Evolutionary conservation across 23 red algal species (phyloP), one percentile per base, ranked within the genome.

Genomic region (Gracilaria caudata): DNA sequence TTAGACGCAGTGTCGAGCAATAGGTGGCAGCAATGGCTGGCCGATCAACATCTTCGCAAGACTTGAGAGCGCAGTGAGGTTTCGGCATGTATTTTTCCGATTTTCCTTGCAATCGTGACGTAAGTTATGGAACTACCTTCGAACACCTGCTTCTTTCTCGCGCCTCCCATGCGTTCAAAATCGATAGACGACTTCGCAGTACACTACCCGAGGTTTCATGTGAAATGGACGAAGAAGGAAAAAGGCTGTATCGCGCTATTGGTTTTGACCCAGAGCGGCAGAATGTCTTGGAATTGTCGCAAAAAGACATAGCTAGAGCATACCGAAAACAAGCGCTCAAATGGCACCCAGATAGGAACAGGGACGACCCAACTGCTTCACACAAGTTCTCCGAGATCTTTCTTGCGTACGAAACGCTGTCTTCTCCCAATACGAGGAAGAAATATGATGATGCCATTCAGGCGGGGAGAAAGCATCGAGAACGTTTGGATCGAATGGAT

Each of bases 271-370:
- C 77, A 4, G 35, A 7, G 21, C 36, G 12, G 4, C 30, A 58
- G 13, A 76, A 91, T 39, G 87, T 91, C 4, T 43, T 82, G 44
- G 5, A 59, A 20, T 61, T 91, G 11, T 59, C 87, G 12, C 58
- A 82, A 30, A 58, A 63, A 51, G 75, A 91, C 25, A 80, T 91
- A 26, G 44, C 87, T 12, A 51, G 87, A 54, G 59, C 40, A 17
- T 98, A 98, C 53, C 80, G 96, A n/a, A 92, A 94, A 29, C 64
- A 92, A 28, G 93, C 92, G 0, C 73, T 98, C 33, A 86, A 92
- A 58, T 94, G 82, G 66, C 96, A 98, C 60, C 96, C 96, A 7
- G 96, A 98, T 66, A 95, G 92, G 86, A 98, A 98, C 75, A 92
- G 88, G 9, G 79, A 88, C 54, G 78, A 94, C 77, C 81, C 94